Evolutionary conservation across 148 eudicot genomes (phyloP).

Genomic region (Chenopodium album): DNA sequence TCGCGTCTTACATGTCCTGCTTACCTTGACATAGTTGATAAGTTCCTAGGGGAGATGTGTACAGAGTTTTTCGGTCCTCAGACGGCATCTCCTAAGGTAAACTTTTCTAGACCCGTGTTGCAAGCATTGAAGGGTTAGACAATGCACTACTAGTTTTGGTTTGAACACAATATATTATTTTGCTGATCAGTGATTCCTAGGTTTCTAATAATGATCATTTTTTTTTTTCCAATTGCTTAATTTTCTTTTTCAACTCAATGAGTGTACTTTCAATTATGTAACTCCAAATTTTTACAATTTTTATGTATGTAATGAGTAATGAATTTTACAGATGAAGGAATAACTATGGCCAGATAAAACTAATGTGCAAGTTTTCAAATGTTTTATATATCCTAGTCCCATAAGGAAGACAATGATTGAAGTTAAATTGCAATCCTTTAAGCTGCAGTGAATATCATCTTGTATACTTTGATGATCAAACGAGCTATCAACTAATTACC

Average conservation of each 20-base stretch:
- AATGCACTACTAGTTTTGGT: background rate
- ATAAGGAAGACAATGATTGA: too few relatives aligned
- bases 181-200: slow-evolving; percentile 11
- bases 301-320: slow-evolving; percentile 9
- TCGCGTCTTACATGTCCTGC: slow-evolving; percentile 54
- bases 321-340: background rate
- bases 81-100: slow-evolving; percentile 4
- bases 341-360: background rate
- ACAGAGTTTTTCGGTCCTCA: slow-evolving; percentile 36
- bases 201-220: slow-evolving; percentile 13
- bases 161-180: background rate
- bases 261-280: background rate
- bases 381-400: background rate
- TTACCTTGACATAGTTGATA: slow-evolving; percentile 60
- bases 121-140: background rate
- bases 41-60: slow-evolving; percentile 51
- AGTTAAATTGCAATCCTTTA: too few relatives aligned
- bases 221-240: background rate
- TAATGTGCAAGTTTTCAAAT: background rate
- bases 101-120: slow-evolving; percentile 2
- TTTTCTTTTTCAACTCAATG: background rate
- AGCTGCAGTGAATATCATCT: too few relatives aligned
- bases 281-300: background rate
- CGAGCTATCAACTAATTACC: background rate
- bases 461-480: too few relatives aligned